phyloP scores from a whole-genome alignment of 371 early-diverging fungal species.

The Caulochytrium protostelioides region DNA sequence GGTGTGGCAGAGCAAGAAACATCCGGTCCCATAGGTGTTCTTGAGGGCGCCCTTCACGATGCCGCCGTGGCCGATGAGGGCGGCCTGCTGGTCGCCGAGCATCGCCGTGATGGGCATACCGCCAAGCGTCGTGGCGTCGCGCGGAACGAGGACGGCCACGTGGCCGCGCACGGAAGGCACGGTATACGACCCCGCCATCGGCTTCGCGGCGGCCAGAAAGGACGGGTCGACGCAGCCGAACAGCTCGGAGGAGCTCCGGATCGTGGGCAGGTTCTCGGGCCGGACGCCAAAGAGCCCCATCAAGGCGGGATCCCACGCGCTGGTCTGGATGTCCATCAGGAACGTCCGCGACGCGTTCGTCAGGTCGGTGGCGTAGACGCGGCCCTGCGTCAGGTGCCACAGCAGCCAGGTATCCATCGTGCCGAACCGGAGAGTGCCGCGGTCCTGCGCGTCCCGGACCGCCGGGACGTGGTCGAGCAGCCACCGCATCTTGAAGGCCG shows the following conservation, averaged over 20 bases:
- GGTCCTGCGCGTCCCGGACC: conserved; percentile 41
- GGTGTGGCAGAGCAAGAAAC: conserved; percentile 86
- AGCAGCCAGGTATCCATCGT: conserved; percentile 88
- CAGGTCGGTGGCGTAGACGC: conserved; percentile 68
- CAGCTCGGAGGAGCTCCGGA: conserved; percentile 59
- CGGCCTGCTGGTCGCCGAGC: conserved; percentile 94
- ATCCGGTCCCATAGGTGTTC: conserved; percentile 92
- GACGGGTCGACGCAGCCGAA: conserved; percentile 46
- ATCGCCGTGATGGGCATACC: conserved; percentile 16
- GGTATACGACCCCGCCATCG: conserved; percentile 41
- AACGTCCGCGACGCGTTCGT: conserved; percentile 88
- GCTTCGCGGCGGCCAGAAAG: conserved; percentile 35
- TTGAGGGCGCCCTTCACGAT: conserved; percentile 68
- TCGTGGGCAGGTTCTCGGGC: conserved; percentile 43
- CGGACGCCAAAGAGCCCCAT: conserved; percentile 39
- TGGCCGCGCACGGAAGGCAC: conserved; percentile 6
- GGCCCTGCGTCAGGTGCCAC: conserved; percentile 53
- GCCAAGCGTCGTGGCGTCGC: not conserved
- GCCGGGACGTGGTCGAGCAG: conserved; percentile 54
- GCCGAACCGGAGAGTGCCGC: conserved; percentile 51
- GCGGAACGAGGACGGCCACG: not conserved
- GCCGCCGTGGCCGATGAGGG: conserved; percentile 84
- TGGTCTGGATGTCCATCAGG: conserved; percentile 67
- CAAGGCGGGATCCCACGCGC: conserved; percentile 41
- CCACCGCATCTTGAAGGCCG: conserved; percentile 80